Evolutionary conservation across 108 stramenopile species (phyloP), one percentile per base, ranked within the genome.

Genomic region (Fistulifera solaris): DNA sequence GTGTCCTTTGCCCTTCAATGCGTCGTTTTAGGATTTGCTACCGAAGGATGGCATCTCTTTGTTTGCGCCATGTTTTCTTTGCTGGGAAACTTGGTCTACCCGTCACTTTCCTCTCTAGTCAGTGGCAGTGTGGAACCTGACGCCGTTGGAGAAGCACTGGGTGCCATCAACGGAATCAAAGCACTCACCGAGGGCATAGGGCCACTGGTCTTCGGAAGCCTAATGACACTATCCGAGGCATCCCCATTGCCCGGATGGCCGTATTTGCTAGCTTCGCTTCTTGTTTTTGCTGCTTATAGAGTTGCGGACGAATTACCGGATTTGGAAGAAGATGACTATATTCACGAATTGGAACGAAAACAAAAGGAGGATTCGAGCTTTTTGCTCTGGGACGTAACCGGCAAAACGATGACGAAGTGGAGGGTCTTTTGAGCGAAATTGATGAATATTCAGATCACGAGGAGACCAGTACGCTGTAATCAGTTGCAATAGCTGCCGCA

Each of bases 161-260:
- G 96, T 15, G 89, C 96, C 11, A 58, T 97, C 24, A 97, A 97
- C 63, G 96, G 96, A 6, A 80, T 97, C 58, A 94, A 95, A 57
- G 93, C 92, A 40, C 65, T 97, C 46, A 96, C 95, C 0, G 96
- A 94, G 66, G 96, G 94, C 15, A 70, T 87, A 2, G 89, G 89
- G 4, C 89, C 89, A 0, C 54, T 91, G 1, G 12, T 87, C 5
- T 91, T 91, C 61, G 89, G 89, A 22, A 71, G 75, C 0, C 66
- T 87, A 31, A 72, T 91, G 68, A 91, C 89, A 0, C 35, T 85
- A 16, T 76, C 71, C 22, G 89, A 91, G 59, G 57, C 70, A 10
- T 65, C 78, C 18, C 58, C 71, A 3, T 68, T 86, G 17, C 88
- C 88, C 0, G 88, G 88, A 46, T 82, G 76, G 70, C 80, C 80